Percentiles rank a stretch among this genome's conserved stretches.
Evolutionary conservation across 768 basidiomycete species (phyloP).

Genomic region (Leccinum subgranulosum): DNA sequence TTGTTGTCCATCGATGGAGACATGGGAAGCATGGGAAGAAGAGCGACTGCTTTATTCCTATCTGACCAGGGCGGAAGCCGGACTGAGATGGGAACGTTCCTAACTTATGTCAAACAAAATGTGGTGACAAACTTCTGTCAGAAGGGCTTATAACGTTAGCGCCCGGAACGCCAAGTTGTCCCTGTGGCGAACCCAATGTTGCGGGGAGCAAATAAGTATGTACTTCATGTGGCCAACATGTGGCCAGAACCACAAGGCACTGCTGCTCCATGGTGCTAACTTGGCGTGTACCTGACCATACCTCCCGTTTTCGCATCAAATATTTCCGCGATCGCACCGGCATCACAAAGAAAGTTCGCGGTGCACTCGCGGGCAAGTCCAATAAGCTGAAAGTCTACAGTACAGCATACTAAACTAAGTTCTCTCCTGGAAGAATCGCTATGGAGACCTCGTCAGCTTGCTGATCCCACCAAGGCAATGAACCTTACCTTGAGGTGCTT

Average conservation of each 20-base stretch:
- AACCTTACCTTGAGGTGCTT: conserved; percentile 78
- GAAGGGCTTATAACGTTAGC: neutral
- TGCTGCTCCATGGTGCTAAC: neutral
- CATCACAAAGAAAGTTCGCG: neutral
- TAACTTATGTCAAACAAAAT: neutral
- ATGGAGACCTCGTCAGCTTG: conserved; percentile 6
- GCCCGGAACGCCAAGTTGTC: neutral
- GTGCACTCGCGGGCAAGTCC: neutral
- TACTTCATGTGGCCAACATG: neutral
- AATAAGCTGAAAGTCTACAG: conserved; percentile 10
- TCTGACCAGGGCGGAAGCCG: neutral
- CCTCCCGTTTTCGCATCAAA: neutral
- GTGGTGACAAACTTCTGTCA: conserved; percentile 17
- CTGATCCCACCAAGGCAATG: neutral
- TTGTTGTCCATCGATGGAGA: conserved; percentile 25
- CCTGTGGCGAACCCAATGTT: neutral
- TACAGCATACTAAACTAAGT: conserved; percentile 36
- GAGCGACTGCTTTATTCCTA: conserved; percentile 7
- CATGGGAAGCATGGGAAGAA: neutral
- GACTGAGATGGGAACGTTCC: conserved; percentile 6
- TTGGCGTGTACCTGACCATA: conserved; percentile 1
- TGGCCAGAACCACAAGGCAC: neutral
- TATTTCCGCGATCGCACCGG: neutral
- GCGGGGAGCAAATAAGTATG: neutral
- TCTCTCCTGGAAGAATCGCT: conserved; percentile 88